These are phyloP conservation scores for Neospermospora avenae DNA, from an alignment of 2,329 filamentous ascomycete genomes.

Conservation along the genomic window DNA sequence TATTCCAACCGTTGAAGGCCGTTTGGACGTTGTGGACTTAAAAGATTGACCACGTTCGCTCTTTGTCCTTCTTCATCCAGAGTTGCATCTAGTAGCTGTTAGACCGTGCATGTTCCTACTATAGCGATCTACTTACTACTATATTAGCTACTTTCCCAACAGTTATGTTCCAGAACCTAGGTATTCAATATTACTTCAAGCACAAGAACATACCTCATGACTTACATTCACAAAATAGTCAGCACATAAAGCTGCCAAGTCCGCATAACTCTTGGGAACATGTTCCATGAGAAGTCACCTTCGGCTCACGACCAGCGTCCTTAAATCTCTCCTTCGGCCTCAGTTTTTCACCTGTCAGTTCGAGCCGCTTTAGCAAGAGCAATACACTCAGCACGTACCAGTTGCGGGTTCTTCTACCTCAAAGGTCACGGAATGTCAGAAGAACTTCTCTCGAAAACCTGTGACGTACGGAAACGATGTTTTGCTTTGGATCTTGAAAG, in stretches of 20 bases:
- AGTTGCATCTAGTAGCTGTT: conserved; percentile 43
- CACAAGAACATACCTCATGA: conserved; percentile 30
- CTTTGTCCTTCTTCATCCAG: conserved; percentile 46
- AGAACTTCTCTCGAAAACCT: conserved; percentile 1
- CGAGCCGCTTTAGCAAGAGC: conserved; percentile 3
- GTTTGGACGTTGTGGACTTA: conserved; percentile 51
- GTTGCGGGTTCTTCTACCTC: conserved; percentile 12
- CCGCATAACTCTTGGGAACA: conserved; percentile 50
- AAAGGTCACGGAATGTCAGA: conserved; percentile 8
- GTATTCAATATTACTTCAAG: background rate
- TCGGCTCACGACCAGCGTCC: conserved; percentile 38
- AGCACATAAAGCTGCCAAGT: conserved; percentile 65
- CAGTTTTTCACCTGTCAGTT: conserved; percentile 32
- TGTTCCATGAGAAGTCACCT: conserved; percentile 44
- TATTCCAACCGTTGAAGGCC: conserved; percentile 35
- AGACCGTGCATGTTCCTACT: background rate
- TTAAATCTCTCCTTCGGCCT: conserved; percentile 42
- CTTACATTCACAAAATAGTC: conserved; percentile 49
- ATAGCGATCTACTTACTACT: conserved; percentile 28
- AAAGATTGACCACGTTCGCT: conserved; percentile 41
- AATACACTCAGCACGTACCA: conserved; percentile 1
- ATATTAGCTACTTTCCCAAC: conserved; percentile 42
- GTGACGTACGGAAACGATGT: conserved; percentile 4
- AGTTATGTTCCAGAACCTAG: conserved; percentile 12
- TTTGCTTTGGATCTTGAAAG: conserved; percentile 2